These are phyloP conservation scores for Beauveria brongniartii DNA, from an alignment of 2,329 filamentous ascomycete genomes.

Conservation along the genomic window DNA sequence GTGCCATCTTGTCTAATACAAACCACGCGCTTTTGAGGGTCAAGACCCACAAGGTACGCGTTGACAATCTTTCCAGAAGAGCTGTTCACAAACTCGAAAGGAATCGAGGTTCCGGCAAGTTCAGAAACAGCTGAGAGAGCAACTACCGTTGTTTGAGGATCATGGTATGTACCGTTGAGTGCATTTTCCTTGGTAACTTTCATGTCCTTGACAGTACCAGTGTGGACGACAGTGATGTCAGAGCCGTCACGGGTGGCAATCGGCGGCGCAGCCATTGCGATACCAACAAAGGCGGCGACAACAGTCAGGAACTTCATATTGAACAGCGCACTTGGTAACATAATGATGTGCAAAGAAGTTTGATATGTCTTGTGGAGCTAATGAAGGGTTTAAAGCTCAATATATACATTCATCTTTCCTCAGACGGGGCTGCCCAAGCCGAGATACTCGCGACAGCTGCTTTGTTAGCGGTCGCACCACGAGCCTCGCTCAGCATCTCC, in stretches of 20 bases:
- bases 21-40: constrained; percentile 30
- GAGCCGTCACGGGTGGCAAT: constrained; percentile 11
- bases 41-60: constrained; percentile 38
- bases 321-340: no score
- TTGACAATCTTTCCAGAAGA: constrained; percentile 22
- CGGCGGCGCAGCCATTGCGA: constrained; percentile 12
- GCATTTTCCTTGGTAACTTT: constrained; percentile 30
- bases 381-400: no score
- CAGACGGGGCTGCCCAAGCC: no score
- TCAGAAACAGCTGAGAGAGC: not conserved
- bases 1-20: constrained; percentile 34
- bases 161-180: constrained; percentile 29
- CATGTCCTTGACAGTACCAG: constrained; percentile 25
- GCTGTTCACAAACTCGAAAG: no score
- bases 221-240: constrained; percentile 23
- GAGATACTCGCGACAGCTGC: no score
- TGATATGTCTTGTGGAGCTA: no score
- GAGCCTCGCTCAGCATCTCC: no score
- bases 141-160: constrained; percentile 9
- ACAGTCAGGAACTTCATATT: constrained; percentile 11
- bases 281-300: constrained; percentile 14
- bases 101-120: no score
- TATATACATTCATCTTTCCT: no score
- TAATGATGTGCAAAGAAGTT: no score
- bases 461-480: no score